Evolutionary conservation across 2,329 filamentous ascomycete species (phyloP), one percentile per base, ranked within the genome.

Genomic region (Fusarium robinianum): DNA sequence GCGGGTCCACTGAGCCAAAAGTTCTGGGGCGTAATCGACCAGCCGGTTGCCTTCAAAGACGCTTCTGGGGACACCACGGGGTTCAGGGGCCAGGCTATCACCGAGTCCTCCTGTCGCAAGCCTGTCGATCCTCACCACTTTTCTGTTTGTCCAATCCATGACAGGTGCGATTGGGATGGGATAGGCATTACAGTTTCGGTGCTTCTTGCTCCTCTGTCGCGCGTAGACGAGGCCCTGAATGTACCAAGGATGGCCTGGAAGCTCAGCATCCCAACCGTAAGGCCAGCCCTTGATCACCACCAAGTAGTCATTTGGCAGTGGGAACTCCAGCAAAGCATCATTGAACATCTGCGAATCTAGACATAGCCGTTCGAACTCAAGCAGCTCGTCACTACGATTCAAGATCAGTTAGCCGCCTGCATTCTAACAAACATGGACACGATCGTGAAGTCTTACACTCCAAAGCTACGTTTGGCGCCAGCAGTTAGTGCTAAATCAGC

Each of bases 201-300:
- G 76, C 23, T 70, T 66, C 23, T 67, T 72, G 11, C 65, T 61
- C 4, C 64, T 45, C 45, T 76, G 68, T 9, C 66, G 66, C n/a
- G 72, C 73, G 53, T 75, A 79, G 27, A 77, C 70, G 2, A 79
- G 66, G 26, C 74, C 76, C 34, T 77, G 74, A 70, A 79, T 75
- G 39, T 69, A 71, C 11, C 73, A 70, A n/a, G n/a, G n/a, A n/a
- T n/a, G n/a, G n/a, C n/a, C n/a, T 5, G 40, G 46, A 6, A 34
- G 23, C 10, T 46, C 38, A 3, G 63, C 62, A 33, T 71, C 71
- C 3, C 72, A 72, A 9, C 74, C 73, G 51, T 89, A 90, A 24
- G 88, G 88, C 87, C 86, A 90, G 0, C 79, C 50, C 80, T 77
- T 73, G 51, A 76, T 74, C 10, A 65, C 67, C 36, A 75, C 58